Evolutionary conservation across 495 filamentous ascomycete species (phyloP), one percentile per base, ranked within the genome.

Genomic region (Daldinia childiae): DNA sequence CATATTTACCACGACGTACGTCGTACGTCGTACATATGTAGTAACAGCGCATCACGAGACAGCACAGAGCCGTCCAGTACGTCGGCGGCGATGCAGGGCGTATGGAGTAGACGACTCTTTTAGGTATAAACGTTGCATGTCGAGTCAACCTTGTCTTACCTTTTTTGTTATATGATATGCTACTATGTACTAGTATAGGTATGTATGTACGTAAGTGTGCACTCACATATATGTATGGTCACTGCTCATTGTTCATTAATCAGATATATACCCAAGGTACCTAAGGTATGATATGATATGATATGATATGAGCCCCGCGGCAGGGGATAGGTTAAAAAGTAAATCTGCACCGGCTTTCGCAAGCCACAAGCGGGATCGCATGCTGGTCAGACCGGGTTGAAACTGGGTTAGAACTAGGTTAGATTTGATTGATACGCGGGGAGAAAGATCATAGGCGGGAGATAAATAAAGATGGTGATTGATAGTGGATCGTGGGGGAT

Each of bases 401-500:
- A 21, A 52, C 50, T 30, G 43, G 43, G 43, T 48, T 48, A 12
- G 27, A 55, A 52, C 61, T 54, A 17, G 50, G 50, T 54, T n/a
- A n/a, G n/a, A n/a, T n/a, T n/a, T n/a, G n/a, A n/a, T n/a, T 30
- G 14, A 39, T 32, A 64, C 55, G 69, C 69, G 69, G 70, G 70
- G 70, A 73, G 70, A 38, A 15, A 73, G 50, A 65, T 73, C 61
- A 73, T 73, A 73, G 70, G 70, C 70, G 56, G 55, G 56, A 73
- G 65, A 65, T 68, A 65, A 61, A 73, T 59, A 48, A 12, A 48
- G 43, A 48, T 57, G 62, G 57, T 69, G 57, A 51, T 48, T 68
- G 61, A 63, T 73, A 58, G 65, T 58, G 71, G 71, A 73, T 73
- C 71, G 71, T 73, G 71, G 71, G 71, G 70, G 71, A 54, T 54